Evolutionary conservation across 129 eudicot genomes (phyloP), one percentile per base, ranked within the genome.

Genomic region (Flaveria linearis): DNA sequence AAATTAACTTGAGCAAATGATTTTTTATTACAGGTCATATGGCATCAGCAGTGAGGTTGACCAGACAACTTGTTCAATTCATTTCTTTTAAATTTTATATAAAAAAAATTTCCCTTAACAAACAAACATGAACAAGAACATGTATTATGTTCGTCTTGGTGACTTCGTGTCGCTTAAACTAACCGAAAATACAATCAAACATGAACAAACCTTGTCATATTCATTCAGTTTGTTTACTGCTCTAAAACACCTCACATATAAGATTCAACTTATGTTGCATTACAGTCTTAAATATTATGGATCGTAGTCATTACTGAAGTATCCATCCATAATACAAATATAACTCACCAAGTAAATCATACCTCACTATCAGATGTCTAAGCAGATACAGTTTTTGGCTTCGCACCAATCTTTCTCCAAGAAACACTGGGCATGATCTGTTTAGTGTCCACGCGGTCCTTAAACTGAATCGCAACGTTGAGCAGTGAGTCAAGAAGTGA

Each of bases 341-440:
- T 63, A 79, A 72, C 66, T 79, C 20, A 72, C 60, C 74, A 56
- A 52, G 71, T 60, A 56, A n/a, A 45, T 17, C 26, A 26, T 36
- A 16, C 68, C 67, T 71, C 46, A 57, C 64, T 50, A 79, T 25
- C 13, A 73, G 68, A 65, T 45, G 52, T 45, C 82, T 84, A 95
- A 50, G 99, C 93, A 3, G 92, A 73, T 50, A 95, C 82, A n/a
- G 97, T 95, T 86, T 95, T 92, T 50, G 99, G 97, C 84, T 95
- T 95, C 58, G 25, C 97, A n/a, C 99, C 97, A 61, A 87, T 89
- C 78, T 95, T 91, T 71, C 79, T 86, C 99, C 99, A 95, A 10
- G 97, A 95, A 61, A 95, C 99, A 78, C 96, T 95, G 11, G 97
- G 99, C 99, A 95, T 91, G 66, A 95, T 95, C 87, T 91, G 99